phyloP scores from a whole-genome alignment of 2,329 filamentous ascomycete genomes.

The Penicillium sp. region DNA sequence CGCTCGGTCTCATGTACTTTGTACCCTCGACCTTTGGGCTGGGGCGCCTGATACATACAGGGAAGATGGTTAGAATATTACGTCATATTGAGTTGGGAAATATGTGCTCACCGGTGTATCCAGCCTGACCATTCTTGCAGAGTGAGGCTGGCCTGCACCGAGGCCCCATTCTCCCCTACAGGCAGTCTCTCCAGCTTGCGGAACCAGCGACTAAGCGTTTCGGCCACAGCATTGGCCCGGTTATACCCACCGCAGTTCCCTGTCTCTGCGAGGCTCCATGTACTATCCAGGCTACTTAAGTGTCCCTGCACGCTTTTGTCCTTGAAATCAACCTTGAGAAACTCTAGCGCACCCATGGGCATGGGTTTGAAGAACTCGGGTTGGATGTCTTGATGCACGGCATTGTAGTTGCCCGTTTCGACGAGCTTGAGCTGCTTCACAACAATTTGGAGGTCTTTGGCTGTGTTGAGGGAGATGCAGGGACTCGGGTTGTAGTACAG shows the following conservation, averaged over 20 bases:
- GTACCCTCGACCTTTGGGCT: background rate
- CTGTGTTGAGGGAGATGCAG: background rate
- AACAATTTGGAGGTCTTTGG: background rate
- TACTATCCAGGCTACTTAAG: background rate
- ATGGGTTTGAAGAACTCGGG: background rate
- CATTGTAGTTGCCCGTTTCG: background rate
- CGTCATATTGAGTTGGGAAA: background rate
- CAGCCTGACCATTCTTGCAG: background rate
- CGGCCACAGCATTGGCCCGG: background rate
- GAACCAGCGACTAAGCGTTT: background rate
- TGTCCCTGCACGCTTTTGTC: background rate
- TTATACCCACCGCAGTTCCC: background rate
- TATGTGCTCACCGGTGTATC: background rate
- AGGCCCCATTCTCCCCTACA: background rate
- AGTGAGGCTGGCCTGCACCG: background rate
- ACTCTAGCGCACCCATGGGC: background rate
- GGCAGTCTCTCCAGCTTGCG: background rate
- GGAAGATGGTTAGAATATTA: background rate
- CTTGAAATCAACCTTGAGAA: background rate
- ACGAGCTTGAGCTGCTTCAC: background rate
- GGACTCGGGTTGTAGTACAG: background rate
- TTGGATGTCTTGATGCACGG: background rate
- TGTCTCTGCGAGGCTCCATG: background rate
- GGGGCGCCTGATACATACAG: background rate
- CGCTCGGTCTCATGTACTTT: background rate